Evolutionary conservation across 148 eudicot species (phyloP).

Genomic region (Gaultheria prostrata): DNA sequence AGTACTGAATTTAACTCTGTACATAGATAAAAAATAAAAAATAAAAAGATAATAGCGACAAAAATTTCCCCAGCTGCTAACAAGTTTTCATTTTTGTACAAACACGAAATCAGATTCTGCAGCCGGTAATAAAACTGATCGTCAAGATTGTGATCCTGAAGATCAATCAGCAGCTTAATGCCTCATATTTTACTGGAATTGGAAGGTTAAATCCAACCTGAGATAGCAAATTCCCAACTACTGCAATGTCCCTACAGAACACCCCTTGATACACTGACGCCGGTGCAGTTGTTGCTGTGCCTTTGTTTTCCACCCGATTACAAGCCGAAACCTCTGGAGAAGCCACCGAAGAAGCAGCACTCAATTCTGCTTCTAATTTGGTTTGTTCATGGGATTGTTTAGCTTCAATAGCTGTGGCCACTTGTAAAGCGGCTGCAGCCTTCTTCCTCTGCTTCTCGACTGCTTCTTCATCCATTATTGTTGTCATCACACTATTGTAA

Average conservation of each 20-base stretch:
- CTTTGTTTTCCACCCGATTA: slow-evolving; percentile 16
- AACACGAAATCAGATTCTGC: slow-evolving; percentile 20
- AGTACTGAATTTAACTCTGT: slow-evolving; percentile 21
- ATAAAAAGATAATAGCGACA: slow-evolving; percentile 23
- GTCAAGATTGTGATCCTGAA: background rate
- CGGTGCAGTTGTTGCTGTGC: slow-evolving; percentile 11
- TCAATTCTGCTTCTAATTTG: slow-evolving; percentile 9
- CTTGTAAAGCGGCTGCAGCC: slow-evolving; percentile 49
- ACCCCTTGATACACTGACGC: slow-evolving; percentile 68
- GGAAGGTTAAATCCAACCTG: slow-evolving; percentile 78
- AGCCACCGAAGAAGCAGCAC: background rate
- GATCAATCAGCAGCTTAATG: slow-evolving; percentile 62
- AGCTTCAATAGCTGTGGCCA: slow-evolving; percentile 19
- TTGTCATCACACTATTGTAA: slow-evolving; percentile 42
- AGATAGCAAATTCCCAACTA: slow-evolving; percentile 74
- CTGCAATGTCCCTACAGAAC: slow-evolving; percentile 84
- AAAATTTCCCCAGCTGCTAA: slow-evolving; percentile 35
- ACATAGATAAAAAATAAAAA: slow-evolving; percentile 23
- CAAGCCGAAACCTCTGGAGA: background rate
- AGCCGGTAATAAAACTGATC: slow-evolving; percentile 4
- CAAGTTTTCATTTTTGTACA: slow-evolving; percentile 34
- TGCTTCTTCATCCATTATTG: slow-evolving; percentile 54
- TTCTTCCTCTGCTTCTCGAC: slow-evolving; percentile 57
- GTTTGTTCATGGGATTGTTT: slow-evolving; percentile 29
- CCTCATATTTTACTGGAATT: slow-evolving; percentile 77